A percentile compares a stretch with the other conserved stretches of the same genome.
These are phyloP conservation scores for Aspergillus flavus DNA, from an alignment of 2,329 filamentous ascomycete species.

Conservation along the genomic window DNA sequence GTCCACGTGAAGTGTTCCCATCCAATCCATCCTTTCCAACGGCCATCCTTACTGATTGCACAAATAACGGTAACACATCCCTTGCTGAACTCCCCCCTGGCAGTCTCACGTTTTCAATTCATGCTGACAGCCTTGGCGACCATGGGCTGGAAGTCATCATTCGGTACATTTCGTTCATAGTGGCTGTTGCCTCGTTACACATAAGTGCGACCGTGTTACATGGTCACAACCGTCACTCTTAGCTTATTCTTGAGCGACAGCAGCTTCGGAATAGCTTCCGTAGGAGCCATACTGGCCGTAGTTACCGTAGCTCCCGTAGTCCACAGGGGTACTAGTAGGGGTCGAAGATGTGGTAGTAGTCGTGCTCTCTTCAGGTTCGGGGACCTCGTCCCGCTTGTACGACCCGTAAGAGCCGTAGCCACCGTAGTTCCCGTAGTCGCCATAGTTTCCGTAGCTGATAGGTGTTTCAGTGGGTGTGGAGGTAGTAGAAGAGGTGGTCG, in stretches of 20 bases:
- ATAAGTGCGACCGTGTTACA: neutral
- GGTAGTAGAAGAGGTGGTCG: neutral
- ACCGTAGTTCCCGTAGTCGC: constrained; percentile 19
- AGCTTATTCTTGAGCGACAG: neutral
- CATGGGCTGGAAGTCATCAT: neutral
- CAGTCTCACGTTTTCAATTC: neutral
- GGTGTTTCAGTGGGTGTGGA: constrained; percentile 2
- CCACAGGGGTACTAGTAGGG: constrained; percentile 1
- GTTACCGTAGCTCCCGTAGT: constrained; percentile 17
- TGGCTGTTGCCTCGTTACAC: neutral
- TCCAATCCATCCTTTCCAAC: neutral
- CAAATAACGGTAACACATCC: neutral
- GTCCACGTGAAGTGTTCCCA: neutral
- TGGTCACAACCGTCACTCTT: neutral
- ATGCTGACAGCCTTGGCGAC: neutral
- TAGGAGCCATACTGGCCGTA: constrained; percentile 17
- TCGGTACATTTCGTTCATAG: neutral
- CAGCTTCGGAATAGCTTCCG: neutral
- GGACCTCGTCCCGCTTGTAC: constrained; percentile 11
- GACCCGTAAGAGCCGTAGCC: constrained; percentile 17
- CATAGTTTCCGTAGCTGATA: constrained; percentile 19
- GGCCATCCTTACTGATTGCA: neutral
- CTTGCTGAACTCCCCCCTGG: neutral
- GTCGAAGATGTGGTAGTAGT: neutral
- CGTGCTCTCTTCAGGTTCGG: neutral